Base-by-base conservation (phyloP, 129 eudicot species). In the Calendula officinalis region DNA sequence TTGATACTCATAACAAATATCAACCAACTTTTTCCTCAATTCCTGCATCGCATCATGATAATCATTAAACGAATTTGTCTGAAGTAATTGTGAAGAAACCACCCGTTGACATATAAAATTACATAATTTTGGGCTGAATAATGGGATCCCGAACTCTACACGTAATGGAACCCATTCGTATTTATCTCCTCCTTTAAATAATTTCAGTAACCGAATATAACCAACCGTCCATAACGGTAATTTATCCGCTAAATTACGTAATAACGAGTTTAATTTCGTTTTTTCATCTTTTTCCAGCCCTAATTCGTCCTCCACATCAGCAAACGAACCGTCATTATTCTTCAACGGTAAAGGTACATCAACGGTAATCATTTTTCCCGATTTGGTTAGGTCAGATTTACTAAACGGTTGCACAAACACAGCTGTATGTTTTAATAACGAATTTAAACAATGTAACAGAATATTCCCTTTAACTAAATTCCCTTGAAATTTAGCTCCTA, bases 21-120 rank as follows among this genome's bases (percentile, higher is more conserved):
- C 64, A 67, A 39, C 59, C 30, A 75, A 61, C 37, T 56, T 75
- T 17, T 9, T 42, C 43, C 79, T 75, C 58, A 75, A 8, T 73
- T 78, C 87, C 80, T 89, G 95, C 99, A 94, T 94, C 15, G 99
- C 85, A 35, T 85, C 87, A 71, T 78, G 95, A 82, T 94, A 88
- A 65, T 83, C 91, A 3, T 46, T 70, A 33, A 70, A 66, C 49
- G 84, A 86, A 43, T 83, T 83, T 56, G 92, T 77, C 36, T 94
- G 99, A 42, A 94, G 97, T 71, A 94, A 76, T 62, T 75, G 81
- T 2, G 97, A 94, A 8, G 82, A 80, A 44, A 83, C 85, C 73
- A 94, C 91, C 67, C 99, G 78, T 56, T 75, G 76, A 77, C 99
- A 88, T 42, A 94, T 85, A 32, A 51, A 67, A 34, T 83, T 83